Evolutionary conservation across 805 yeast species (phyloP).

Genomic region (Osmozyma mogii): DNA sequence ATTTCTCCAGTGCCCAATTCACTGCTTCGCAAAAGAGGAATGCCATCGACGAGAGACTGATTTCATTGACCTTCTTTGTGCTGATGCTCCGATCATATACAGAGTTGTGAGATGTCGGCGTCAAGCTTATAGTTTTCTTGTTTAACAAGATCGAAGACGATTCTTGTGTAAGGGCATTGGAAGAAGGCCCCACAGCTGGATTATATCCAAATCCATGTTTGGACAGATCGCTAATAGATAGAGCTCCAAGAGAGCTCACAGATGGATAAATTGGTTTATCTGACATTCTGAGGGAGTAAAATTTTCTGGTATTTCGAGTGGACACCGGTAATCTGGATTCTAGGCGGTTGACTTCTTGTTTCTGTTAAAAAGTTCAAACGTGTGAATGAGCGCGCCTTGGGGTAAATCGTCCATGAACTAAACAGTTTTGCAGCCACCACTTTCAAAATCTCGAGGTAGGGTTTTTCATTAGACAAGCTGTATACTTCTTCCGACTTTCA

Average conservation of each 20-base stretch:
- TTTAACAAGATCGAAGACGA: slow-evolving; percentile 28
- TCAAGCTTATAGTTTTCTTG: slow-evolving; percentile 22
- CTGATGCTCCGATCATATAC: slow-evolving; percentile 63
- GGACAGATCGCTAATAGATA: slow-evolving; percentile 11
- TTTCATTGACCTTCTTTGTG: slow-evolving; percentile 58
- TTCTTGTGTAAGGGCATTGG: slow-evolving; percentile 31
- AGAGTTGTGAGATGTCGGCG: slow-evolving; percentile 30
- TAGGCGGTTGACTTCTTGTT: too few relatives aligned
- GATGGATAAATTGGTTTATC: slow-evolving; percentile 13
- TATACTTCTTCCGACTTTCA: too few relatives aligned
- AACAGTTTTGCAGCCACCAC: too few relatives aligned
- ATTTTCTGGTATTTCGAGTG: too few relatives aligned
- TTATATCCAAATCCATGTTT: slow-evolving; percentile 34
- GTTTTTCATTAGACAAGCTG: too few relatives aligned
- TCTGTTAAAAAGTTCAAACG: too few relatives aligned
- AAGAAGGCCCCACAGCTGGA: slow-evolving; percentile 34
- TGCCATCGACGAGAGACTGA: slow-evolving; percentile 58
- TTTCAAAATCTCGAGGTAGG: too few relatives aligned
- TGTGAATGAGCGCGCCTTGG: too few relatives aligned
- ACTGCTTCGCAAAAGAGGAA: slow-evolving; percentile 66
- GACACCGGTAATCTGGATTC: too few relatives aligned
- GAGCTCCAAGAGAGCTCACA: slow-evolving; percentile 11
- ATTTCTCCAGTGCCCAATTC: slow-evolving; percentile 51
- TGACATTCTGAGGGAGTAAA: slow-evolving; percentile 7
- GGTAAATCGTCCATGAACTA: too few relatives aligned